Conservation (phyloP, 2,329 filamentous ascomycete genomes). For the Trichoderma cornu-damae region DNA sequence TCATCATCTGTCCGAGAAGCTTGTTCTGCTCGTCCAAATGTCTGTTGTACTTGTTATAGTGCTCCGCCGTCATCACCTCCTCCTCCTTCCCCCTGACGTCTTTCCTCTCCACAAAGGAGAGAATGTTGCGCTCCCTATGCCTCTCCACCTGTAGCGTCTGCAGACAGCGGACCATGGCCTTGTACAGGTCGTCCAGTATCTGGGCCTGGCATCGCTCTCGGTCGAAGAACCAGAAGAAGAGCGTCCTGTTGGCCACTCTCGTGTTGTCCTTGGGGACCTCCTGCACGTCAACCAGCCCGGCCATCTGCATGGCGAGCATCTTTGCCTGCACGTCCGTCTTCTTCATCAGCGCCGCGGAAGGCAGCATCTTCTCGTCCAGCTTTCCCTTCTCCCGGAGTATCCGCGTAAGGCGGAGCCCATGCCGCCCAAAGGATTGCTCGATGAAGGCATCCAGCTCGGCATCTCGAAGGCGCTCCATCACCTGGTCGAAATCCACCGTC, state of each 20-base stretch:
- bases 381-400: slow-evolving; percentile 84
- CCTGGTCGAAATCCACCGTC: slow-evolving; percentile 73
- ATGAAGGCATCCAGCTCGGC: slow-evolving; percentile 78
- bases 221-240: slow-evolving; percentile 93
- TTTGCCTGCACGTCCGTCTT: slow-evolving; percentile 80
- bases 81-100: slow-evolving; percentile 84
- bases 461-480: slow-evolving; percentile 67
- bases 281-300: slow-evolving; percentile 83
- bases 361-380: slow-evolving; percentile 87
- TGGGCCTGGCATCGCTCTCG: slow-evolving; percentile 63
- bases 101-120: slow-evolving; percentile 76
- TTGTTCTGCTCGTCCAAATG: slow-evolving; percentile 64
- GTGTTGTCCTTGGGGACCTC: slow-evolving; percentile 87
- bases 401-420: slow-evolving; percentile 76
- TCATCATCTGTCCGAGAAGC: slow-evolving; percentile 70
- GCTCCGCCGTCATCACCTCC: slow-evolving; percentile 68
- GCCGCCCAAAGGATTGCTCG: slow-evolving; percentile 66
- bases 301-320: slow-evolving; percentile 78
- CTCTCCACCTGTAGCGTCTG: slow-evolving; percentile 76
- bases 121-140: slow-evolving; percentile 62
- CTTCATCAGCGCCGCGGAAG: slow-evolving; percentile 73
- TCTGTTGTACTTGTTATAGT: slow-evolving; percentile 58
- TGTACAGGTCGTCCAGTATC: slow-evolving; percentile 78
- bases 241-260: slow-evolving; percentile 72
- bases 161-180: slow-evolving; percentile 78